These are phyloP conservation scores for Agaricus bisporus DNA, from an alignment of 768 basidiomycete species.

Conservation along the genomic window DNA sequence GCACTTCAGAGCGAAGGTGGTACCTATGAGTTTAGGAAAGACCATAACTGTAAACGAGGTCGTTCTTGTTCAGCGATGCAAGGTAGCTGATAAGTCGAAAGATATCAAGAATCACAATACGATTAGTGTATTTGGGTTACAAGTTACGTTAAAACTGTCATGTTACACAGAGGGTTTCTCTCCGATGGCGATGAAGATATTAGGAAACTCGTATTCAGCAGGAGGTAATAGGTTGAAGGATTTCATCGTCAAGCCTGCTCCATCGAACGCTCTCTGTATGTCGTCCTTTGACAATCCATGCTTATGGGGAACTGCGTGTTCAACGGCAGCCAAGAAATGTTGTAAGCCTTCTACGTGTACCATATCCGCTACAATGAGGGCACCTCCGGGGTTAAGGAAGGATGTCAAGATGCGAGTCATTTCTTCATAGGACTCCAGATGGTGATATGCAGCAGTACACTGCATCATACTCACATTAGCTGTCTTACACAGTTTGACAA, in stretches of 20 bases:
- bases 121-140: too few relatives aligned
- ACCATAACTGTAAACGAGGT: too few relatives aligned
- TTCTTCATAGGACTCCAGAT: constrained; percentile 44
- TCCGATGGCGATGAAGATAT: constrained; percentile 56
- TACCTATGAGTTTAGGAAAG: too few relatives aligned
- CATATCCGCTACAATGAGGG: constrained; percentile 52
- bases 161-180: constrained; percentile 20
- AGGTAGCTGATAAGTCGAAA: too few relatives aligned
- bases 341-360: constrained; percentile 13
- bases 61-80: too few relatives aligned
- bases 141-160: too few relatives aligned
- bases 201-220: constrained; percentile 27
- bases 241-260: constrained; percentile 44
- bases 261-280: constrained; percentile 44
- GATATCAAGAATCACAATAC: too few relatives aligned
- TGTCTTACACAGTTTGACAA: neutral
- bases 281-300: constrained; percentile 28
- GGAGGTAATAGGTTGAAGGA: constrained; percentile 28
- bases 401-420: constrained; percentile 47
- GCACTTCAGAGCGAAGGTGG: too few relatives aligned
- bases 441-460: constrained; percentile 65
- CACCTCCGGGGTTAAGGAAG: constrained; percentile 58
- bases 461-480: constrained; percentile 15
- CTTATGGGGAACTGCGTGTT: constrained; percentile 48
- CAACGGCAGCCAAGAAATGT: constrained; percentile 18